Evolutionary conservation across 2,329 filamentous ascomycete species (phyloP).

Genomic region (Bipolaris zeicola): DNA sequence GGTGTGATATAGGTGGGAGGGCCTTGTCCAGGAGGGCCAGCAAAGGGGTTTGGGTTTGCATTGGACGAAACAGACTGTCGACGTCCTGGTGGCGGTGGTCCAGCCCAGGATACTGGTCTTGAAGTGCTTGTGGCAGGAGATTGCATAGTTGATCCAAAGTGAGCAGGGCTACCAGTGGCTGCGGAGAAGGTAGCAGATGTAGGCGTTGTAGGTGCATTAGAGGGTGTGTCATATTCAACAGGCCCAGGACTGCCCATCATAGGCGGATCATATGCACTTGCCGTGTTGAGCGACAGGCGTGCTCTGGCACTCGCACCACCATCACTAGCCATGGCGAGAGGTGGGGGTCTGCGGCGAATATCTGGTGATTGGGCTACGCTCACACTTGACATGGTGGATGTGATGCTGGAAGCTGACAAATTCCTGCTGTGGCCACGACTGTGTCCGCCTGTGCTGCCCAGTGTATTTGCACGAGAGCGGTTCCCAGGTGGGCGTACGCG

Average conservation of each 20-base stretch:
- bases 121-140: conserved; percentile 76
- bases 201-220: conserved; percentile 78
- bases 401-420: conserved; percentile 85
- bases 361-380: conserved; percentile 57
- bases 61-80: conserved; percentile 82
- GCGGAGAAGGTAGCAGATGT: conserved; percentile 83
- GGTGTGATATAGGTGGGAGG: conserved; percentile 63
- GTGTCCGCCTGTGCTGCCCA: conserved; percentile 72
- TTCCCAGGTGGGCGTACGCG: conserved; percentile 74
- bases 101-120: conserved; percentile 75
- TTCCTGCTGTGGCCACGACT: conserved; percentile 81
- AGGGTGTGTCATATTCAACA: conserved; percentile 67
- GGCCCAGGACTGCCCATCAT: conserved; percentile 65
- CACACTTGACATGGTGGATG: conserved; percentile 73
- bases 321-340: conserved; percentile 81
- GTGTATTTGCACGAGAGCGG: conserved; percentile 77
- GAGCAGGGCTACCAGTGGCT: conserved; percentile 72
- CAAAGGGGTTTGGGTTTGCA: conserved; percentile 73
- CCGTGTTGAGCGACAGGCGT: conserved; percentile 59
- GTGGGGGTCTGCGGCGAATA: conserved; percentile 72
- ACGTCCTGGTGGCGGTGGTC: conserved; percentile 69
- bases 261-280: conserved; percentile 69
- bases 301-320: conserved; percentile 62
- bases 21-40: conserved; percentile 66
- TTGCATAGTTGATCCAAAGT: conserved; percentile 69